Base-by-base conservation (phyloP, 2,329 filamentous ascomycete species). In the Paecilomyces dactylethromorphus region DNA sequence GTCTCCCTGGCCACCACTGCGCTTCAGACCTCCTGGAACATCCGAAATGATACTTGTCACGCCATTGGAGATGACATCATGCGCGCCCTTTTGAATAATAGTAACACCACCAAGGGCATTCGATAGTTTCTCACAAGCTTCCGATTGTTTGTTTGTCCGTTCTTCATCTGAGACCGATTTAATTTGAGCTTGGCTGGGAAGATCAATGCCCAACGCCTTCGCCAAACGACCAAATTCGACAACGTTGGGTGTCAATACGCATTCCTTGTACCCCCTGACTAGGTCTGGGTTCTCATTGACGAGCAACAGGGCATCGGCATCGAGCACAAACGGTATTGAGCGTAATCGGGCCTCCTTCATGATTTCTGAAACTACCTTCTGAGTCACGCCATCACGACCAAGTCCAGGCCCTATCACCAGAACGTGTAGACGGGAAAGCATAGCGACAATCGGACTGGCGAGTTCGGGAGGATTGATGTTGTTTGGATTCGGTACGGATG, bases 1-100 rank as follows among this genome's bases (percentile, higher is more conserved):
- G 76, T 99, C 94, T 1, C 94, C 94, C 76, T 99, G 94, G 0
- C 94, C 94, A 54, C 93, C 94, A 59, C 90, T 93, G 64, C 94
- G 82, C 84, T 99, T 99, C 73, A 86, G 76, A 0, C 93, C 93
- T 8, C 94, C 94, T 68, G 85, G 77, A 2, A 92, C 76, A 65
- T 96, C 92, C 26, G 88, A 89, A 0, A 89, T 78, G 26, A 92
- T 76, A n/a, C 90, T 96, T 57, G 81, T 81, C 59, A 83, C 79
- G 12, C 92, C 91, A 67, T 96, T 90, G 2, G 88, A 91, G 60
- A 99, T 90, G 64, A 88, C 86, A 75, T 99, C 94, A 61, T 85
- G 85, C 1, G 76, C 73, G 1, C 94, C 94, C 79, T 99, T 99
- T 73, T 97, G 90, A 52, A 97, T 83, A 58, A 99, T 87, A 0